Evolutionary conservation across 2,329 filamentous ascomycete species (phyloP), one percentile per base, ranked within the genome.

Genomic region (Leptographium wingfieldii): DNA sequence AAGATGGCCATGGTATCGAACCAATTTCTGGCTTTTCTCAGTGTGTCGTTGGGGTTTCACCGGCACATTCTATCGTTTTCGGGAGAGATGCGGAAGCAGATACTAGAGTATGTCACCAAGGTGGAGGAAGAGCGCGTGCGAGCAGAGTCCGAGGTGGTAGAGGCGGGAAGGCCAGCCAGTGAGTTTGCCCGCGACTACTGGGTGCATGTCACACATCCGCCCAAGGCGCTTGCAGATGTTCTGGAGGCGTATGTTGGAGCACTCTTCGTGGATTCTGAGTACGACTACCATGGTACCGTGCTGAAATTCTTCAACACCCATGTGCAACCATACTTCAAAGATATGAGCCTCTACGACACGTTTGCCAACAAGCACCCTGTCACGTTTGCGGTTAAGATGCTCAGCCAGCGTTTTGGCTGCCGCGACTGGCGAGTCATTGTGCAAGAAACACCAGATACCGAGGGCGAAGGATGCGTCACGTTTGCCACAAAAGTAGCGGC

Each of bases 1-100:
- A 97, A 97, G 74, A 96, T 95, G 85, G 90, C 92, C n/a, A 96
- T 99, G 89, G 92, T 94, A 0, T 94, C 90, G 58, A 99, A 99
- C 74, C 91, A 92, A 62, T 99, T 97, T 68, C 79, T 96, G 1
- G 90, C 88, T 1, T 89, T 85, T 22, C 76, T 97, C 3, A 87
- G 87, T 61, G 89, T 95, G 3, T 80, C 83, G 55, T 80, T 97
- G 0, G 86, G 82, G 0, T 86, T 97, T 59, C 85, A 96, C 68
- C 81, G 77, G 56, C 85, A 92, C 68, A 73, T 97, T 19, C 80
- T 83, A 0, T 73, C 78, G 6, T 77, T 87, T 10, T 75, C 74
- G 3, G 66, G 72, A 0, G 65, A 67, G 0, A 66, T 81, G 40
- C 71, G 77, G 40, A 72, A 70, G 22, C 73, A 77, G 53, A 77